Evolutionary conservation across 495 filamentous ascomycete genomes (phyloP), one percentile per base, ranked within the genome.

Genomic region (Penicillium nucicola): DNA sequence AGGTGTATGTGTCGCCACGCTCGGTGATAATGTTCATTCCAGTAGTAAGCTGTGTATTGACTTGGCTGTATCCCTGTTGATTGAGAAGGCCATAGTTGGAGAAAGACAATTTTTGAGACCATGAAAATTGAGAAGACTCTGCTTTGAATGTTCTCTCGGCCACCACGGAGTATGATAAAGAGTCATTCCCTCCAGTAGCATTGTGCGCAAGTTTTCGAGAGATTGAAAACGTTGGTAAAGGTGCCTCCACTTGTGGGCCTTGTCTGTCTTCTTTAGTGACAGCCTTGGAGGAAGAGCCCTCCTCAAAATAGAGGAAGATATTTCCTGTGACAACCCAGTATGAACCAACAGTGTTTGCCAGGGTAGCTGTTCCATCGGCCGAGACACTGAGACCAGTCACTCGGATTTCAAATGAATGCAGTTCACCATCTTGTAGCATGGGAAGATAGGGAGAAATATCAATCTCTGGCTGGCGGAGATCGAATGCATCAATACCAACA

Each of bases 291-390:
- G 70, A 77, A 2, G 62, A 63, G 11, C 59, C 46, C 0, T 71
- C 54, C 52, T 84, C 82, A 2, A 83, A 69, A 78, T 87, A 95
- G 9, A 92, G 54, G 59, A 95, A 92, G 15, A 95, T 77, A 42
- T 89, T 92, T 5, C 89, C 90, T 0, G 88, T 89, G 6, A 95
- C 84, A 45, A 87, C 77, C 90, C 91, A 96, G 56, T 84, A 84
- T 32, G 76, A 77, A n/a, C 77, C 80, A 13, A 92, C 80, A 1
- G 75, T 77, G 8, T 82, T 65, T 0, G 83, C 81, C 13, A 92
- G 67, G 2, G 67, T 70, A 9, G 70, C 77, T 30, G 61, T 61
- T 33, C 73, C 76, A 46, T 70, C 60, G 5, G 46, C 55, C n/a
- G 64, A 53, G 34, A 67, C 54, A 55, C 84, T 66, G 23, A 91